These are phyloP conservation scores for Oropetium thomaeum DNA, from an alignment of 176 grass and related monocot genomes.

Conservation along the genomic window DNA sequence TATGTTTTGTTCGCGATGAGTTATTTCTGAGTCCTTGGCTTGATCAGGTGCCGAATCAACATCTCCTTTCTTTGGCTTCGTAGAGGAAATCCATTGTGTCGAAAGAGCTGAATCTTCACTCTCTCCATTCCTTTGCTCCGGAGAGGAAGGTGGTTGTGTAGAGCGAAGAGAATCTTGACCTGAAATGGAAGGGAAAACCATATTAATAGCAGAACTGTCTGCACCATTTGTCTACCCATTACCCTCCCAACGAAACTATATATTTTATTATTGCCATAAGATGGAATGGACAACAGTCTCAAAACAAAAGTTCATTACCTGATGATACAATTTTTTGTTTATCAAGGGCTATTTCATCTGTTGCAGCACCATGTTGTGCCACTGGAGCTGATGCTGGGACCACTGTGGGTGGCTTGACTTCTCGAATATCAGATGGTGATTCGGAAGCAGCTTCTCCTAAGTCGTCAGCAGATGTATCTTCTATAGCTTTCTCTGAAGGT, in stretches of 20 bases:
- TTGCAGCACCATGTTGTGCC: background rate
- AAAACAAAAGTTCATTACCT: background rate
- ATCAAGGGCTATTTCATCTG: background rate
- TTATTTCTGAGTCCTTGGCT: background rate
- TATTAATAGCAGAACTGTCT: background rate
- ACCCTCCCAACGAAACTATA: background rate
- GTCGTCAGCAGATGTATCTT: background rate
- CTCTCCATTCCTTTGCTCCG: background rate
- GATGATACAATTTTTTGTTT: background rate
- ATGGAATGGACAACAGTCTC: background rate
- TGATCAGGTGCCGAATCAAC: background rate
- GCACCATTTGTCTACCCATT: background rate
- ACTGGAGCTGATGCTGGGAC: background rate
- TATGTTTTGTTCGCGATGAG: background rate
- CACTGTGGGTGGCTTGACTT: background rate
- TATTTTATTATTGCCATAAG: background rate
- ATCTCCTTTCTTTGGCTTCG: conserved; percentile 1
- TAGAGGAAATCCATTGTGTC: background rate
- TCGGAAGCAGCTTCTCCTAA: background rate
- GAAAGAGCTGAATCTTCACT: conserved; percentile 2
- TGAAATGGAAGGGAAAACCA: background rate
- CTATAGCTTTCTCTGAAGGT: background rate
- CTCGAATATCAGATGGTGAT: conserved; percentile 18
- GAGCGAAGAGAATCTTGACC: conserved; percentile 20
- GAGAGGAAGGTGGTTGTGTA: background rate